phyloP scores from a whole-genome alignment of 768 basidiomycete species.

The Serendipita sp. region DNA sequence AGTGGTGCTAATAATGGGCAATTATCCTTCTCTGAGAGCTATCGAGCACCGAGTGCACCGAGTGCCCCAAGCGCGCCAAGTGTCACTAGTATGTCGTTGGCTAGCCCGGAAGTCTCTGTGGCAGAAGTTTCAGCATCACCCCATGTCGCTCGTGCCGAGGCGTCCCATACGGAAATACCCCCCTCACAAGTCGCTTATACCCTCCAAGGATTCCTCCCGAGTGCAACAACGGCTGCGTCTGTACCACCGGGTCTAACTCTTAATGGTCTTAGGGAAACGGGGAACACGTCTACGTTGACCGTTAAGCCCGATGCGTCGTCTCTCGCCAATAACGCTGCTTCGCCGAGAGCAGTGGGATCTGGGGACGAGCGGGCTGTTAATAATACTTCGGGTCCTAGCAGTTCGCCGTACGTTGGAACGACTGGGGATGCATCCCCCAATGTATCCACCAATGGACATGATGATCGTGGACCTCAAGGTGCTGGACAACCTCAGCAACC shows the following conservation, averaged over 20 bases:
- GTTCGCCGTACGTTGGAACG: background rate
- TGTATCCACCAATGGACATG: background rate
- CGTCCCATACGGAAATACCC: background rate
- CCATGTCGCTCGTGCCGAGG: background rate
- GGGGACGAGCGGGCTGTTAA: background rate
- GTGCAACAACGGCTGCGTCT: background rate
- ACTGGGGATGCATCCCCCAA: background rate
- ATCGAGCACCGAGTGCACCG: background rate
- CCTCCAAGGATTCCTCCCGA: background rate
- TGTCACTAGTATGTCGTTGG: conserved; percentile 4
- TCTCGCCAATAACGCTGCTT: background rate
- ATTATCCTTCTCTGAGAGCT: background rate
- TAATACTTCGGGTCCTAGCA: background rate
- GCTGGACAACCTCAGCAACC: conserved; percentile 7
- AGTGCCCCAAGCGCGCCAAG: background rate
- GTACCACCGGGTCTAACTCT: background rate
- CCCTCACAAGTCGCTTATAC: background rate
- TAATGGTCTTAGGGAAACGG: background rate
- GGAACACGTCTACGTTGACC: background rate
- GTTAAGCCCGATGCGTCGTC: background rate
- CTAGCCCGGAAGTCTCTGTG: background rate
- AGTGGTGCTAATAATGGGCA: background rate
- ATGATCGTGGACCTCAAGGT: conserved; percentile 13
- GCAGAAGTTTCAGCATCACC: conserved; percentile 1
- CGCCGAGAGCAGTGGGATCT: background rate